Evolutionary conservation across 495 filamentous ascomycete species (phyloP).

Genomic region (Monascus purpureus): DNA sequence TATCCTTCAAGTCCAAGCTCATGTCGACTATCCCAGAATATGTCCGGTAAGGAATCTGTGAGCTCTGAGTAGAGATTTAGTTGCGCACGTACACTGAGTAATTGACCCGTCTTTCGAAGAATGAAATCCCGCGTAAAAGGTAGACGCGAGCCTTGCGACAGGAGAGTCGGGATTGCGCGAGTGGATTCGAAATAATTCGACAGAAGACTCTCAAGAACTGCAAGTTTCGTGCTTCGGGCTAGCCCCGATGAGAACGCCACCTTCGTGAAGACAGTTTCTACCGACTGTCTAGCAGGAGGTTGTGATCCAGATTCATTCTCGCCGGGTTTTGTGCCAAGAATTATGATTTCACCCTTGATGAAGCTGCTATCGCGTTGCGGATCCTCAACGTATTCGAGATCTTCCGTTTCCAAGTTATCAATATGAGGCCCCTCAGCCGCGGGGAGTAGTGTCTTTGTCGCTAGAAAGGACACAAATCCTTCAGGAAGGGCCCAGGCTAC

Average conservation of each 20-base stretch:
- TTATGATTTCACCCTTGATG: constrained; percentile 80
- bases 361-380: constrained; percentile 55
- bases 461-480: constrained; percentile 54
- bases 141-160: constrained; percentile 48
- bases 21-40: constrained; percentile 90
- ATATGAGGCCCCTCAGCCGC: constrained; percentile 66
- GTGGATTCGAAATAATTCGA: constrained; percentile 75
- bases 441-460: constrained; percentile 53
- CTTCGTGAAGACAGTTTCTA: constrained; percentile 77
- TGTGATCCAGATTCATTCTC: constrained; percentile 5
- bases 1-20: constrained; percentile 83
- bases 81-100: constrained; percentile 82
- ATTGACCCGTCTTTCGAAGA: constrained; percentile 81
- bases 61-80: constrained; percentile 95
- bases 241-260: constrained; percentile 93
- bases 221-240: constrained; percentile 89
- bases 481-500: constrained; percentile 78
- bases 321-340: constrained; percentile 58
- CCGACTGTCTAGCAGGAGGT: constrained; percentile 19
- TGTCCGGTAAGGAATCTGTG: constrained; percentile 85
- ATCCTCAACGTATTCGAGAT: constrained; percentile 78
- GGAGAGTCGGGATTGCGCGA: constrained; percentile 57
- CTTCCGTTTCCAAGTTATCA: constrained; percentile 63
- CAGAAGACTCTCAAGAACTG: constrained; percentile 79
- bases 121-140: constrained; percentile 68